A percentile compares a stretch with the other conserved stretches of the same genome.
These are phyloP conservation scores for Ophiostoma montium DNA, from an alignment of 2,329 filamentous ascomycete species.

Conservation along the genomic window DNA sequence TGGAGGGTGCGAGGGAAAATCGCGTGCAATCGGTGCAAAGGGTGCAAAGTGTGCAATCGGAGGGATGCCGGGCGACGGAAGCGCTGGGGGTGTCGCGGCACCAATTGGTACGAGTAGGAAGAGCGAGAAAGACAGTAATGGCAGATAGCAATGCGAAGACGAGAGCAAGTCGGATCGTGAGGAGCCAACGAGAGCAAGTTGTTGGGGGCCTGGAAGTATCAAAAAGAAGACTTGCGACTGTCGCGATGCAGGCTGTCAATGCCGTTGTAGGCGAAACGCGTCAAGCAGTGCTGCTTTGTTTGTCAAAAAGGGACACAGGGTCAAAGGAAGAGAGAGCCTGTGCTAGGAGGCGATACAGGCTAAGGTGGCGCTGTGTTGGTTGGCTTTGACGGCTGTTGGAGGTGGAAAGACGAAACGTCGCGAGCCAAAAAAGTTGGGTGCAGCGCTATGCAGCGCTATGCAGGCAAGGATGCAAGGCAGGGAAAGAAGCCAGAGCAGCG, in stretches of 20 bases:
- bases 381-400: neutral
- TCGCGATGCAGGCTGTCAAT: neutral
- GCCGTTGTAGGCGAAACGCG: neutral
- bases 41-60: neutral
- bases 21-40: no score
- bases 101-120: no score
- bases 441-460: no score
- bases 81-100: no score
- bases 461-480: no score
- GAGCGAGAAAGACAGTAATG: no score
- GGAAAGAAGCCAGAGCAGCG: neutral
- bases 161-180: neutral
- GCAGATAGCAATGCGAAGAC: neutral
- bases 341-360: no score
- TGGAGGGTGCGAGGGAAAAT: neutral
- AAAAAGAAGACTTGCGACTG: neutral
- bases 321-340: no score
- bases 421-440: neutral
- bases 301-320: no score
- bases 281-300: no score
- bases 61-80: neutral
- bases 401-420: neutral
- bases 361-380: no score
- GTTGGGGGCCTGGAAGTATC: neutral
- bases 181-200: neutral